These are phyloP conservation scores for Aspergillus chevalieri DNA, from an alignment of 2,329 filamentous ascomycete genomes.

Conservation along the genomic window DNA sequence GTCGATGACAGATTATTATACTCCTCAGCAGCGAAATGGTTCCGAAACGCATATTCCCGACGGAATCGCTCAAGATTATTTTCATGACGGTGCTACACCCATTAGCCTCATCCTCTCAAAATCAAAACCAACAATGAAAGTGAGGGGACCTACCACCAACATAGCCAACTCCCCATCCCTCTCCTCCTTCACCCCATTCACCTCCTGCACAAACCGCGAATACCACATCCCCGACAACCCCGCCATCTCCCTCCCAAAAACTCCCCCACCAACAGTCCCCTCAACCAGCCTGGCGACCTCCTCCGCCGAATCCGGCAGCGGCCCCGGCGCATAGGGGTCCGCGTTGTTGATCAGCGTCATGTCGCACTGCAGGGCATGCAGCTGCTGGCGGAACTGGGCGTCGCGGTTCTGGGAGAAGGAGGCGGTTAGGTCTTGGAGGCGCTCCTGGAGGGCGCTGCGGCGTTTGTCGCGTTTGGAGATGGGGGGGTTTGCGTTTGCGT, in stretches of 20 bases:
- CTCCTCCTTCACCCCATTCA: slow-evolving; percentile 83
- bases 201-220: slow-evolving; percentile 73
- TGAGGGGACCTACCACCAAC: slow-evolving; percentile 60
- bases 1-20: slow-evolving; percentile 54
- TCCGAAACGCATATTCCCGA: slow-evolving; percentile 53
- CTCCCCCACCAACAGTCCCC: slow-evolving; percentile 51
- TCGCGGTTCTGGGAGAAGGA: slow-evolving; percentile 77
- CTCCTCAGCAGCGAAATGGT: slow-evolving; percentile 58
- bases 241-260: slow-evolving; percentile 62
- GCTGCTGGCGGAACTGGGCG: slow-evolving; percentile 76
- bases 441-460: slow-evolving; percentile 73
- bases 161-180: slow-evolving; percentile 76
- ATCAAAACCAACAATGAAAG: background rate
- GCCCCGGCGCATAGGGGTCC: slow-evolving; percentile 67
- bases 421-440: slow-evolving; percentile 67
- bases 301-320: slow-evolving; percentile 60
- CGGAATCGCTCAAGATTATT: slow-evolving; percentile 51
- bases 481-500: slow-evolving; percentile 24
- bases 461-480: slow-evolving; percentile 85
- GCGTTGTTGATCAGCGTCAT: slow-evolving; percentile 79
- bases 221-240: slow-evolving; percentile 71
- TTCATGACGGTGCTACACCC: slow-evolving; percentile 50
- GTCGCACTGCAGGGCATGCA: slow-evolving; percentile 87
- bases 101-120: background rate
- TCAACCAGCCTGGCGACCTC: slow-evolving; percentile 60